phyloP scores from a whole-genome alignment of 495 filamentous ascomycete genomes.

The Oleoguttula mirabilis region DNA sequence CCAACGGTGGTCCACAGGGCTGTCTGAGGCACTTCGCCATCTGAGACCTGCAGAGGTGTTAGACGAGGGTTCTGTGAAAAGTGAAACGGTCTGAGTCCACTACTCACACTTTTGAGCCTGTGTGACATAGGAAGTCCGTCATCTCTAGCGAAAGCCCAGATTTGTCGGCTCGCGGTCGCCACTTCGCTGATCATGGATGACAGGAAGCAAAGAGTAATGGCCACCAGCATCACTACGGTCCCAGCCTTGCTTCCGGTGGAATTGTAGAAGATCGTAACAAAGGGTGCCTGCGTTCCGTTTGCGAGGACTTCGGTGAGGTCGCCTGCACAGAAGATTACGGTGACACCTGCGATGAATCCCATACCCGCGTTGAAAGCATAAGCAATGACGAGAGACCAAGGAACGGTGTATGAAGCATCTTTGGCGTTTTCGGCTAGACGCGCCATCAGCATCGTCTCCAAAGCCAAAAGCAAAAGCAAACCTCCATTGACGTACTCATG shows the following conservation, averaged over 20 bases:
- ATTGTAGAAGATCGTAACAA: conserved; percentile 14
- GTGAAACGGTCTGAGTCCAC: neutral
- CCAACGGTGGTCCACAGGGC: conserved; percentile 33
- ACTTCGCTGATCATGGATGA: conserved; percentile 6
- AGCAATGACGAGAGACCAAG: conserved; percentile 24
- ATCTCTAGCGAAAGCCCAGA: conserved; percentile 18
- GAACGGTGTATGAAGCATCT: conserved; percentile 25
- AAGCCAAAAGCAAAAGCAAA: too few relatives aligned
- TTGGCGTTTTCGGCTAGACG: conserved; percentile 24
- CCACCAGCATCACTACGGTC: conserved; percentile 6
- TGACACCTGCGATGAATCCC: conserved; percentile 18
- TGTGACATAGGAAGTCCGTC: conserved; percentile 23
- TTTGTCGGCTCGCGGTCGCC: conserved; percentile 11
- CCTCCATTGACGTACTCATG: conserved; percentile 3
- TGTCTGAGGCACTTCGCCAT: conserved; percentile 1
- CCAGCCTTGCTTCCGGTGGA: conserved; percentile 13
- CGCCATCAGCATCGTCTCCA: neutral
- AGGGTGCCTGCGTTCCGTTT: conserved; percentile 5
- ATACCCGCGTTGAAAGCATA: conserved; percentile 21
- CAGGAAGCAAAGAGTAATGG: conserved; percentile 9
- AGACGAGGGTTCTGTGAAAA: neutral
- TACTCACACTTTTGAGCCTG: conserved; percentile 1
- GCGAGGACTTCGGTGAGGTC: conserved; percentile 10
- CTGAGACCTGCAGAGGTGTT: conserved; percentile 23
- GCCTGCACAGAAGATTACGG: conserved; percentile 17